Conservation (phyloP, 306 rosid genomes). For the Potentilla sterilis region DNA sequence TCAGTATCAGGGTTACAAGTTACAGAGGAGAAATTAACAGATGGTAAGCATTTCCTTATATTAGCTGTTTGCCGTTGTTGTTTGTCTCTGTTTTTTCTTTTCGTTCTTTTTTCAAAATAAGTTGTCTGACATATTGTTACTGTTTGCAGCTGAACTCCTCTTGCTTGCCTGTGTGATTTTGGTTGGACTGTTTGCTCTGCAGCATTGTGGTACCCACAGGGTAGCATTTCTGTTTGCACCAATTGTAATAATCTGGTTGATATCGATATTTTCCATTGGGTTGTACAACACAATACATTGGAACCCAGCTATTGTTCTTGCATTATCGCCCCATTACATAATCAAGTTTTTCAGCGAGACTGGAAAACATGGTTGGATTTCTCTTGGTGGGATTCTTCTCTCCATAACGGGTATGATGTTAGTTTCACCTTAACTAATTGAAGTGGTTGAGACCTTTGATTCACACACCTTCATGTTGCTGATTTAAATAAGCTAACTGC, state of each 20-base stretch:
- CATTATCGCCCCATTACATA: slow-evolving; percentile 68
- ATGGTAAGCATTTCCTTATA: slow-evolving; percentile 42
- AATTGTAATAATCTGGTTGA: slow-evolving; percentile 65
- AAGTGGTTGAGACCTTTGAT: slow-evolving; percentile 7
- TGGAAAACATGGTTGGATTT: slow-evolving; percentile 82
- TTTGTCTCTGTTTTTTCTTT: background rate
- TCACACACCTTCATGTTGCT: background rate
- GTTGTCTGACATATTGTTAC: background rate
- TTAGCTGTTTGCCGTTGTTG: background rate
- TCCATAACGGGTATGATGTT: slow-evolving; percentile 70
- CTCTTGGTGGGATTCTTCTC: slow-evolving; percentile 87
- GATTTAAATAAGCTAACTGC: slow-evolving; percentile 8
- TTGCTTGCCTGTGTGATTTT: slow-evolving; percentile 78
- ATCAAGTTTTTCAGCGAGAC: slow-evolving; percentile 60
- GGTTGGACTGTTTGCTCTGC: slow-evolving; percentile 85
- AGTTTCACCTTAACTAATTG: slow-evolving; percentile 15
- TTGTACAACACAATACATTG: slow-evolving; percentile 65
- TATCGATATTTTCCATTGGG: slow-evolving; percentile 70
- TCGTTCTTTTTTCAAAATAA: background rate
- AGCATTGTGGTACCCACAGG: slow-evolving; percentile 81
- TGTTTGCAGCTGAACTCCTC: slow-evolving; percentile 59
- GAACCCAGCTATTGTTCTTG: slow-evolving; percentile 65
- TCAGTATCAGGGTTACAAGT: slow-evolving; percentile 75
- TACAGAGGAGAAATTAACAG: slow-evolving; percentile 51
- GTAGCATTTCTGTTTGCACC: slow-evolving; percentile 85